Evolutionary conservation across 2,329 filamentous ascomycete species (phyloP).

Genomic region (Colletotrichum sp.): DNA sequence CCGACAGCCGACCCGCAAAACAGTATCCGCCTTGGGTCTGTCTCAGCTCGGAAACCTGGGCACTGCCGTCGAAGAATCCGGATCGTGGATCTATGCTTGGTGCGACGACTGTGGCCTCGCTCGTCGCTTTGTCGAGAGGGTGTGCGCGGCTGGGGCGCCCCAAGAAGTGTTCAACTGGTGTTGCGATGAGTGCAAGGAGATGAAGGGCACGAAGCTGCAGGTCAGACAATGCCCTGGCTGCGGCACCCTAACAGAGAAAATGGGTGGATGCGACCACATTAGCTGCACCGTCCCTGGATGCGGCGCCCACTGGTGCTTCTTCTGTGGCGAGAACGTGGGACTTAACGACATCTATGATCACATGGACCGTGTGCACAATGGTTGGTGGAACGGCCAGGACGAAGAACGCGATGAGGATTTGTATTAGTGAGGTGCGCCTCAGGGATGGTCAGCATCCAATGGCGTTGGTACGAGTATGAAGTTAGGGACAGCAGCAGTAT

Average conservation of each 20-base stretch:
- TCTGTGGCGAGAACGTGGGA: conserved; percentile 35
- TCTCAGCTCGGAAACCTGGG: conserved; percentile 41
- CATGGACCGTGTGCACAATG: conserved; percentile 37
- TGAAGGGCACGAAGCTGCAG: conserved; percentile 5
- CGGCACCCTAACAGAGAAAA: conserved; percentile 38
- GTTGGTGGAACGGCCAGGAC: conserved; percentile 26
- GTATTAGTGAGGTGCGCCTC: not conserved
- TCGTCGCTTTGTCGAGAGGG: conserved; percentile 44
- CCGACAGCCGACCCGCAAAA: conserved; percentile 42
- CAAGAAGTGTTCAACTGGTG: conserved; percentile 40
- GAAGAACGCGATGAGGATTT: conserved; percentile 12
- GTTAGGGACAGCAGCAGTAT: no score
- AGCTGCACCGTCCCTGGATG: conserved; percentile 34
- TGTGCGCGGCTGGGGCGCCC: conserved; percentile 46
- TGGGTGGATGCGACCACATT: conserved; percentile 45
- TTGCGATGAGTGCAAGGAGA: conserved; percentile 43
- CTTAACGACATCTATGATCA: conserved; percentile 39
- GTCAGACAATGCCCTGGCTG: conserved; percentile 42
- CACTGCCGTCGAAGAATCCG: conserved; percentile 43
- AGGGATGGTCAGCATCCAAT: no score
- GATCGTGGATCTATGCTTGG: conserved; percentile 53
- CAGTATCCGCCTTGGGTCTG: conserved; percentile 41
- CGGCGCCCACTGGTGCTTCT: conserved; percentile 44
- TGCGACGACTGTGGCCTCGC: conserved; percentile 49
- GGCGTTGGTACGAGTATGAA: no score